A percentile compares a stretch with the other conserved stretches of the same genome.
Evolutionary conservation across 2,329 filamentous ascomycete species (phyloP).

Genomic region (Beauveria sp.): DNA sequence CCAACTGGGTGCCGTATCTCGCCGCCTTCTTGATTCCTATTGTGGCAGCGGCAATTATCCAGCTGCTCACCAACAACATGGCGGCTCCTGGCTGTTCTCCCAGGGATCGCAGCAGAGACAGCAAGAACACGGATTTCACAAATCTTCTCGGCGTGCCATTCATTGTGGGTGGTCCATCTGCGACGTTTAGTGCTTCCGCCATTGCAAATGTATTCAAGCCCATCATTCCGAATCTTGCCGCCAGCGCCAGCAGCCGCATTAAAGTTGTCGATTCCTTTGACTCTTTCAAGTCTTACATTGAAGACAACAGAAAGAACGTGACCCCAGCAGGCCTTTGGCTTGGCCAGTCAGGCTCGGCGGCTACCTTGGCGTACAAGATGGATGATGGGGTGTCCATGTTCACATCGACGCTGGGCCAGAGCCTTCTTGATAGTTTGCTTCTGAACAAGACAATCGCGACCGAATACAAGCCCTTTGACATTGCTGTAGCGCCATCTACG

Average conservation of each 20-base stretch:
- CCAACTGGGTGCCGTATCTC: constrained; percentile 55
- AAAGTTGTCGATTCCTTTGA: constrained; percentile 40
- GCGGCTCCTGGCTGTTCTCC: constrained; percentile 38
- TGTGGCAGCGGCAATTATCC: constrained; percentile 65
- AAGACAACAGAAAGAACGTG: constrained; percentile 54
- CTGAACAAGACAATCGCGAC: constrained; percentile 59
- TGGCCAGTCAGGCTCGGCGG: constrained; percentile 45
- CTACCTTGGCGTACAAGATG: constrained; percentile 62
- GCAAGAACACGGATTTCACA: constrained; percentile 13
- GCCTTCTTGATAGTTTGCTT: constrained; percentile 53
- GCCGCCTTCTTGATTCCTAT: constrained; percentile 70
- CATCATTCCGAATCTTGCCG: constrained; percentile 14
- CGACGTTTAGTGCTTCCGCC: constrained; percentile 12
- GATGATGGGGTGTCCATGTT: constrained; percentile 43
- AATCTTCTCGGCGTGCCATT: constrained; percentile 16
- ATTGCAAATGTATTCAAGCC: constrained; percentile 13
- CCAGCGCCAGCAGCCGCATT: constrained; percentile 11
- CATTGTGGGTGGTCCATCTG: constrained; percentile 19
- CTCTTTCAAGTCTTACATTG: constrained; percentile 60
- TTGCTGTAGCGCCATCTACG: constrained; percentile 56
- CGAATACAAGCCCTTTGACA: constrained; percentile 63
- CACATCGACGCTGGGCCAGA: constrained; percentile 52
- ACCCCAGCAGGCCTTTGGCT: constrained; percentile 74
- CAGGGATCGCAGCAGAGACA: constrained; percentile 11
- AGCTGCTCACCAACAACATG: constrained; percentile 59